Base-by-base conservation (phyloP, 192 early-diverging fungal genomes). In the Chytriomyces sp. region DNA sequence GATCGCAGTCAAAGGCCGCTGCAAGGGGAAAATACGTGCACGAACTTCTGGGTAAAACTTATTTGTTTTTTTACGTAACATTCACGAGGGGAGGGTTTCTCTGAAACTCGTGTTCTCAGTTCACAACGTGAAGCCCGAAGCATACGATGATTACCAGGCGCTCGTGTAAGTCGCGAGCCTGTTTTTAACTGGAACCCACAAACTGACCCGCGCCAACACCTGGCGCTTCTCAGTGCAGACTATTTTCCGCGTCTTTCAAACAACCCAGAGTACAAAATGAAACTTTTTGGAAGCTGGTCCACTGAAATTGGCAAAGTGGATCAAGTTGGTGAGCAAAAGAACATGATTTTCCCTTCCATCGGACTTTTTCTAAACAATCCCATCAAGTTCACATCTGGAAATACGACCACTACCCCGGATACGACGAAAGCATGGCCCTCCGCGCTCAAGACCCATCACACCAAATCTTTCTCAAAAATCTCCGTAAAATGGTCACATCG, bases 361-460 rank as follows among this genome's bases (percentile, higher is more conserved):
- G 11, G 13, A 57, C 20, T 64, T 64, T n/a, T n/a, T n/a, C n/a
- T n/a, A n/a, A n/a, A n/a, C n/a, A n/a, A n/a, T n/a, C n/a, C n/a
- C n/a, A n/a, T n/a, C n/a, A n/a, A n/a, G 93, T 93, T 53, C 96
- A 97, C 70, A 90, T 97, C 76, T 97, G 96, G 96, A 94, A 97
- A 82, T 97, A 96, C 85, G 84, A 94, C 74, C 92, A 94, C 7
- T 97, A 97, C 71, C 88, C 86, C 11, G 95, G 92, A 13, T 92
- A 94, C 80, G 82, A 90, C 43, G 83, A 90, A 50, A 91, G 92
- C 10, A 87, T 89, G 73, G 75, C 80, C 8, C 75, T 88, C 65
- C 85, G 94, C 63, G 80, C 82, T 2, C 79, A 85, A 23, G 93
- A 95, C 69, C 77, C 84, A 16, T 90, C 91, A 82, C 80, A 92